These are phyloP conservation scores for Talaromyces borbonicus DNA, from an alignment of 495 filamentous ascomycete genomes.

Conservation along the genomic window DNA sequence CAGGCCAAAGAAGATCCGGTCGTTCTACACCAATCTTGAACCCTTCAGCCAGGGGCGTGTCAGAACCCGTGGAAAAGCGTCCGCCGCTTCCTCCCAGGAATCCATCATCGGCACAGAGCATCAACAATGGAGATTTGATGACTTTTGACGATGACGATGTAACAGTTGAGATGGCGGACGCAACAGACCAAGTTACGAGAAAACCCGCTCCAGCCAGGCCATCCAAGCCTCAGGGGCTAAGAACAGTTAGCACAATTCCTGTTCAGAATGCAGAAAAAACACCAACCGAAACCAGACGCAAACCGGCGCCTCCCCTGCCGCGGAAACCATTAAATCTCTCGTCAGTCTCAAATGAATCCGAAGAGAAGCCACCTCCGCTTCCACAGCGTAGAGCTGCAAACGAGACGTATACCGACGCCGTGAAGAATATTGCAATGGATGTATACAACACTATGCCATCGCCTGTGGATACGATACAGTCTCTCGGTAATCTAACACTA, in stretches of 20 bases:
- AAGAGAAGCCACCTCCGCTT: slow-evolving; percentile 10
- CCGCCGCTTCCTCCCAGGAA: slow-evolving; percentile 27
- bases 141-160: slow-evolving; percentile 49
- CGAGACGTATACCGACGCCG: slow-evolving; percentile 26
- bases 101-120: slow-evolving; percentile 17
- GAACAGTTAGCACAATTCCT: slow-evolving; percentile 24
- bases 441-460: slow-evolving; percentile 42
- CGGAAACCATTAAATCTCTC: slow-evolving; percentile 25
- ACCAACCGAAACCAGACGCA: slow-evolving; percentile 21
- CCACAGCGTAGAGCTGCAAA: slow-evolving; percentile 22
- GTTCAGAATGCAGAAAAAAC: slow-evolving; percentile 3
- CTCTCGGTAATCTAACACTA: slow-evolving; percentile 4
- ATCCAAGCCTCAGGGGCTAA: slow-evolving; percentile 56
- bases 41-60: slow-evolving; percentile 8
- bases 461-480: slow-evolving; percentile 19
- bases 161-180: not conserved
- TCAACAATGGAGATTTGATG: slow-evolving; percentile 49
- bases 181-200: slow-evolving; percentile 5
- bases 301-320: slow-evolving; percentile 35
- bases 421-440: slow-evolving; percentile 10
- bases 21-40: not conserved
- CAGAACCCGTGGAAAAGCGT: slow-evolving; percentile 19
- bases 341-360: slow-evolving; percentile 10
- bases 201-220: slow-evolving; percentile 49
- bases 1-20: slow-evolving; percentile 16